Conservation (phyloP, 257 asterid genomes). For the Solanum sejunctum region DNA sequence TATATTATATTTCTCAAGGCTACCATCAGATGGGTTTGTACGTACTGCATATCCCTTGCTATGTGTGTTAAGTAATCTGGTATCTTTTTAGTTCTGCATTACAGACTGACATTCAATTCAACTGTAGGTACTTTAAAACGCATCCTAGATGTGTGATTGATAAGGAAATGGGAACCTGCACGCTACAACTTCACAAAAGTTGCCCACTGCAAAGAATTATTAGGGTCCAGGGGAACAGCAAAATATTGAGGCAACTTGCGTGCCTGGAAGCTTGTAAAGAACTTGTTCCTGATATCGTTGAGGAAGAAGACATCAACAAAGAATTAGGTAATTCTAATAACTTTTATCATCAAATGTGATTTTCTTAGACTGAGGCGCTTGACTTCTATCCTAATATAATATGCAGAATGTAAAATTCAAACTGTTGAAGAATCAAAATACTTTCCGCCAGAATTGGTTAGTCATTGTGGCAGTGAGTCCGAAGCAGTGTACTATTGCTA, state of each 20-base stretch:
- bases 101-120: not conserved
- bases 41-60: slow-evolving; percentile 2
- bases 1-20: slow-evolving; percentile 69
- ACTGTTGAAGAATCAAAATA: slow-evolving; percentile 28
- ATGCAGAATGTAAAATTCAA: slow-evolving; percentile 27
- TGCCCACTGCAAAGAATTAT: slow-evolving; percentile 37
- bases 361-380: not conserved
- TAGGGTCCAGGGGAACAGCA: slow-evolving; percentile 23
- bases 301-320: slow-evolving; percentile 42
- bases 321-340: slow-evolving; percentile 22
- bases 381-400: not conserved
- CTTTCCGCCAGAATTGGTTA: slow-evolving; percentile 57
- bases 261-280: slow-evolving; percentile 78
- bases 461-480: slow-evolving; percentile 4
- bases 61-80: not conserved
- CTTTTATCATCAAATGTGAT: not conserved
- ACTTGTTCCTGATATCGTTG: slow-evolving; percentile 67
- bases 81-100: not conserved
- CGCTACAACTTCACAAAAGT: slow-evolving; percentile 52
- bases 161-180: slow-evolving; percentile 35
- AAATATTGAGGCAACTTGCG: slow-evolving; percentile 51
- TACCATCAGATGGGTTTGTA: slow-evolving; percentile 79
- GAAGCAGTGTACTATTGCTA: slow-evolving; percentile 28
- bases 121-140: slow-evolving; percentile 65
- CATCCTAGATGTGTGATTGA: slow-evolving; percentile 37